A percentile compares a stretch with the other conserved stretches of the same genome.
These are phyloP conservation scores for Yamadazyma sp. DNA, from an alignment of 805 yeast species.

Conservation along the genomic window DNA sequence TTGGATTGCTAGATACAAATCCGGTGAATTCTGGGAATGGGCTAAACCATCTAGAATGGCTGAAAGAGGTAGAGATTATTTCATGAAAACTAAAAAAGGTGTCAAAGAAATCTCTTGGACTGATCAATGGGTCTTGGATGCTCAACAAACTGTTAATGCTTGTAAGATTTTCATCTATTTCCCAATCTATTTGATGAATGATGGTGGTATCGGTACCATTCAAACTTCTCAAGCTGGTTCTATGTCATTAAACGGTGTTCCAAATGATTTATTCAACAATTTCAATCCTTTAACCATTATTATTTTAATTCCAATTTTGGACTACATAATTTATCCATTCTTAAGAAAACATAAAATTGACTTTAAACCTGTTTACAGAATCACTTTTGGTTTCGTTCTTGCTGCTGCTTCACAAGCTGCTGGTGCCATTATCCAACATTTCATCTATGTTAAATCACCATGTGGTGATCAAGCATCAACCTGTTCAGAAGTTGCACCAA, in stretches of 20 bases:
- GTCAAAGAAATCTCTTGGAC: constrained; percentile 33
- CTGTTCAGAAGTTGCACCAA: constrained; percentile 21
- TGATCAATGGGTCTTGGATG: constrained; percentile 48
- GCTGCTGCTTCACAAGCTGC: constrained; percentile 47
- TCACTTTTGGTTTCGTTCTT: constrained; percentile 45
- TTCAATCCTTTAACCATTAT: constrained; percentile 55
- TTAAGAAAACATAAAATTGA: constrained; percentile 40
- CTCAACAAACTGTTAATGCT: constrained; percentile 40
- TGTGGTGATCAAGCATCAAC: constrained; percentile 47
- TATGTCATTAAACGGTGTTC: constrained; percentile 51
- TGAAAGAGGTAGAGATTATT: constrained; percentile 38
- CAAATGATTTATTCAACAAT: constrained; percentile 53
- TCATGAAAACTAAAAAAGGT: constrained; percentile 27
- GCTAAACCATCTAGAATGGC: constrained; percentile 45
- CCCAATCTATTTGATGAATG: constrained; percentile 37
- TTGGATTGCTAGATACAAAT: constrained; percentile 39
- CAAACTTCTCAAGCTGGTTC: constrained; percentile 55
- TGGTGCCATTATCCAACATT: constrained; percentile 50
- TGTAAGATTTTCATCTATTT: constrained; percentile 46
- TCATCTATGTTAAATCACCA: constrained; percentile 47
- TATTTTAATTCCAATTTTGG: constrained; percentile 49
- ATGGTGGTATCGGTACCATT: constrained; percentile 47
- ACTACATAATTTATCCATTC: constrained; percentile 45
- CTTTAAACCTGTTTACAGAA: constrained; percentile 43
- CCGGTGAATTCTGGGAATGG: constrained; percentile 45